Percentiles rank a stretch among this genome's conserved stretches.
phyloP scores from a whole-genome alignment of 257 asterid species.

The Misopates orontium region DNA sequence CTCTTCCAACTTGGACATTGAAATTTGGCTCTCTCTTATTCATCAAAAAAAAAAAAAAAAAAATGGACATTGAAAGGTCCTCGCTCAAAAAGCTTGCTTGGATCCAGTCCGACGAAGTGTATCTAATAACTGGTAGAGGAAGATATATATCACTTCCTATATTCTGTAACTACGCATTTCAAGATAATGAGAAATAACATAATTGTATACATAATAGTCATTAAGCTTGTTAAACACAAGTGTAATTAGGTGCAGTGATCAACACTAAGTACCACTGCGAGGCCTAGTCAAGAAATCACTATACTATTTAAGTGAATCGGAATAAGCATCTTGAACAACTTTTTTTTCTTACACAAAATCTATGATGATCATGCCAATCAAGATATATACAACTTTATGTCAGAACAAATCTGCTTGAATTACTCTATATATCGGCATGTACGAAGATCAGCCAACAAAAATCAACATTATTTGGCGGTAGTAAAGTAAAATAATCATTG shows the following conservation, averaged over 20 bases:
- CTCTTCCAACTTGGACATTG: too few species aligned
- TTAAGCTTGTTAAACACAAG: conserved; percentile 16
- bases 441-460: conserved; percentile 25
- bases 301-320: conserved; percentile 1
- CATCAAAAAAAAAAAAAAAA: too few species aligned
- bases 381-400: neutral
- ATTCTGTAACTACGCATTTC: too few species aligned
- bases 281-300: conserved; percentile 16
- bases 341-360: conserved; percentile 17
- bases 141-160: too few species aligned
- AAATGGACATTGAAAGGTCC: too few species aligned
- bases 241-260: conserved; percentile 31
- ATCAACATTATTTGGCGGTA: neutral
- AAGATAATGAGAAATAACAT: conserved; percentile 4
- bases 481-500: neutral
- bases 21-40: too few species aligned
- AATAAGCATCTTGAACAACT: conserved; percentile 13
- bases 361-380: conserved; percentile 26
- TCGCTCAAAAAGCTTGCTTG: too few species aligned
- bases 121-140: too few species aligned
- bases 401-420: neutral
- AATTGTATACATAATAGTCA: conserved; percentile 1
- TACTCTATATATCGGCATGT: conserved; percentile 11
- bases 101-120: too few species aligned
- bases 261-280: conserved; percentile 13